These are phyloP conservation scores for Chaetoscypha palmicola DNA, from an alignment of 2,329 filamentous ascomycete genomes.

Conservation along the genomic window DNA sequence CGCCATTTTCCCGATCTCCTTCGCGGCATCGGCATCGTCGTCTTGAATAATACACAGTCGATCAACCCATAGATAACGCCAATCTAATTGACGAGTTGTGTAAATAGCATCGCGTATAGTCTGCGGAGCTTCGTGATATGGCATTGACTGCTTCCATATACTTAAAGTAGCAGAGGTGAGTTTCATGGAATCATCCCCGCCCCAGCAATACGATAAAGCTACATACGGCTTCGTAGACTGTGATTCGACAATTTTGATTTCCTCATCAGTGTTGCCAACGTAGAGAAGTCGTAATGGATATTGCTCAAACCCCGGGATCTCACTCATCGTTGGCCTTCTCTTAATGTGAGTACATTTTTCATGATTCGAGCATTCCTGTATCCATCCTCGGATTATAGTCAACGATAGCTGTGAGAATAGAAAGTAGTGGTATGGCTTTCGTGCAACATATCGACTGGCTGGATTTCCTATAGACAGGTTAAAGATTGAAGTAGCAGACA, in stretches of 20 bases:
- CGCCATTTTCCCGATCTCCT: neutral
- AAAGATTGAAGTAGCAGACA: too few species aligned
- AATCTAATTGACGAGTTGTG: neutral
- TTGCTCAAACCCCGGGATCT: too few species aligned
- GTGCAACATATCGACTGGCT: too few species aligned
- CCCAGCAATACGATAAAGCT: neutral
- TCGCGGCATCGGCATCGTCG: neutral
- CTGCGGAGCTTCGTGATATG: neutral
- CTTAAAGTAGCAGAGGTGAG: neutral
- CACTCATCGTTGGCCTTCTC: too few species aligned
- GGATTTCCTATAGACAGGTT: too few species aligned
- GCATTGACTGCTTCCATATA: neutral
- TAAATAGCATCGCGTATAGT: neutral
- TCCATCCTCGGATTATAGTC: too few species aligned
- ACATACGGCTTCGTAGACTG: neutral
- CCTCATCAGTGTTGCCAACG: neutral
- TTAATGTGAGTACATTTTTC: too few species aligned
- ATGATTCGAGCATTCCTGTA: too few species aligned
- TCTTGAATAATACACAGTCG: neutral
- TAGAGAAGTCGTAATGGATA: neutral
- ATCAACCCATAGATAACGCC: neutral
- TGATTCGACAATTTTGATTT: neutral
- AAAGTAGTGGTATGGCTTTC: too few species aligned
- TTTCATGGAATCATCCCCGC: neutral
- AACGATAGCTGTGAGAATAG: too few species aligned